Evolutionary conservation across 805 yeast genomes (phyloP), one percentile per base, ranked within the genome.

Genomic region (Nakazawaea laoshanensis): DNA sequence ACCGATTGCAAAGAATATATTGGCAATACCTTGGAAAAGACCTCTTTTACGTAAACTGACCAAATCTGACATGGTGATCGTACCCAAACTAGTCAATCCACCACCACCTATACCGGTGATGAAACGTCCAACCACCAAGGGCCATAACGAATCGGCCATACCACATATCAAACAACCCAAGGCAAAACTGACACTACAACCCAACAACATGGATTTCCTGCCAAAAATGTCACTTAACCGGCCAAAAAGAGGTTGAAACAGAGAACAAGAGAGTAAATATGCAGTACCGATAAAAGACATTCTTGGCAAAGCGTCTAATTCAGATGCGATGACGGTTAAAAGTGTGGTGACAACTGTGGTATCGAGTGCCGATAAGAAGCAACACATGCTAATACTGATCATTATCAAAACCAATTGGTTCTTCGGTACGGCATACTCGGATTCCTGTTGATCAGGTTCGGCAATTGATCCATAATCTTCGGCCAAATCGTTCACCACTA

Each of bases 81-180:
- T 77, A 12, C 84, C 70, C 43, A 85, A 59, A 0, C 88, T 67
- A 32, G 78, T 73, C 47, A 86, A 70, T 1, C 95, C 95, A 5
- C 94, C 92, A 8, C 92, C 95, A 16, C 95, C 95, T 36, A 82
- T 68, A 13, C 96, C 96, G 17, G 94, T 77, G 32, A 86, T 63
- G 40, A 84, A 74, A 45, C 85, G 61, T 4, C 81, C 81, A 19
- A 70, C 40, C 46, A 70, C 48, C 53, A 74, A 53, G 49, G 55
- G n/a, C 63, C 61, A 22, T 46, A 65, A 44, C 54, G 64, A 35
- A 50, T 51, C 19, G 42, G 54, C 70, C 2, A 62, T 23, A 7
- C 66, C 66, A 45, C 69, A 68, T 25, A 67, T 45, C 0, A 49
- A 40, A 29, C 67, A 56, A 35, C 76, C 72, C 19, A 59, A 31